Evolutionary conservation across 75 land plant species (phyloP), one percentile per base, ranked within the genome.

Genomic region (Cupressus sempervirens): DNA sequence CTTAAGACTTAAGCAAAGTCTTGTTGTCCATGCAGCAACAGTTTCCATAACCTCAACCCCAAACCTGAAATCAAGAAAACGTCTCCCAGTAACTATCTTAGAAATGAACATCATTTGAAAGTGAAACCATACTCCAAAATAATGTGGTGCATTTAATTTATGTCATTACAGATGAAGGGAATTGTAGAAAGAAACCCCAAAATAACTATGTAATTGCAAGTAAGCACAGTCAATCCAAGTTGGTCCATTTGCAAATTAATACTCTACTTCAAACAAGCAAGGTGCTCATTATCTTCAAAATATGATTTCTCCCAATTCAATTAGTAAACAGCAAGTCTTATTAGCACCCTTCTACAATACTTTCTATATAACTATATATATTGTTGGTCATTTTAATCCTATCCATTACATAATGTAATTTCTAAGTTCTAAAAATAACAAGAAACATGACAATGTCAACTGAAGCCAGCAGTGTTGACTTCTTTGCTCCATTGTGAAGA

Each of bases 21-120:
- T 91, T 81, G 93, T 92, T 12, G 94, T 93, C 99, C 98, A 98
- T 35, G 87, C 82, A 62, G 91, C 98, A 86, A 98, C 90, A 85
- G 89, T 89, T 45, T 93, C 99, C 99, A 96, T 96, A 52, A 96
- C 97, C 58, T 92, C 98, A 85, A 87, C 89, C 38, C 99, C 99
- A 92, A 98, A 98, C 99, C 99, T 95, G 79, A 30, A 46, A 76
- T 26, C 67, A 36, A 53, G 7, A n/a, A 41, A 11, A 79, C 20
- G 9, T 79, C n/a, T 26, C 0, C 45, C 48, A n/a, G 81, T 79
- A 79, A 23, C 12, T 79, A 45, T 36, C 23, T 43, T 11, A 41
- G 46, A 45, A 41, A 79, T 9, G 11, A 79, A 79, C n/a, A 11
- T 26, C 81, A 41, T 38, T 10, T 38, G 81, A n/a, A 70, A 30